Evolutionary conservation across 352 stramenopile genomes (phyloP), one percentile per base, ranked within the genome.

Genomic region (Globisporangium heterothallicum): DNA sequence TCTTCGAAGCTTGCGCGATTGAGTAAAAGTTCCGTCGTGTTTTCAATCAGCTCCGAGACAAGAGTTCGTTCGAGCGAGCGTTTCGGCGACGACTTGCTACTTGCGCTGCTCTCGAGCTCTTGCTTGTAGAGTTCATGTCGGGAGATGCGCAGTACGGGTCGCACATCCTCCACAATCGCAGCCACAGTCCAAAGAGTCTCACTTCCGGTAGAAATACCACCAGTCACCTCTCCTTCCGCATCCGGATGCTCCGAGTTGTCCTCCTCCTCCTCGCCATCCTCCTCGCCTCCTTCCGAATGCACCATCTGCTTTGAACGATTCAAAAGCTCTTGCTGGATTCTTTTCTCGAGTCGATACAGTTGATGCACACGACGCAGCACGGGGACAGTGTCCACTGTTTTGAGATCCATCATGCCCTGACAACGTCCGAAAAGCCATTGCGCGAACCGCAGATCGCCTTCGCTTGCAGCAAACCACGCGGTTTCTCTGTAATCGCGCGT

Each of bases 391-490:
- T 61, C 52, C 8, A 78, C 57, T 32, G 72, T 72, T 0, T 16
- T 40, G 36, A 48, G 30, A 46, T 89, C 74, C 4, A 58, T 68
- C 10, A 73, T 56, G 16, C 70, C 64, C 24, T 67, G 70, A 47
- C 71, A 82, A 34, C 76, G 78, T 4, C 63, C 67, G 26, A 89
- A 66, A 13, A 89, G 58, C 75, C 72, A 86, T 51, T 89, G 68
- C 14, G 61, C 64, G 47, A 79, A 78, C 34, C 45, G 42, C 41
- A 89, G 32, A 16, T 87, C 68, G 0, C 74, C 61, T 0, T 67
- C 45, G 40, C 70, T 68, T 9, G 54, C 68, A 30, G 48, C 50
- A 42, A 77, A 89, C 75, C 75, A 89, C 54, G 52, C 21, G 0
- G 71, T 49, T 12, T 78, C 66, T 16, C 45, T 53, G 47, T 66